Conservation (phyloP, 2,329 filamentous ascomycete species). For the Fusarium sp. region DNA sequence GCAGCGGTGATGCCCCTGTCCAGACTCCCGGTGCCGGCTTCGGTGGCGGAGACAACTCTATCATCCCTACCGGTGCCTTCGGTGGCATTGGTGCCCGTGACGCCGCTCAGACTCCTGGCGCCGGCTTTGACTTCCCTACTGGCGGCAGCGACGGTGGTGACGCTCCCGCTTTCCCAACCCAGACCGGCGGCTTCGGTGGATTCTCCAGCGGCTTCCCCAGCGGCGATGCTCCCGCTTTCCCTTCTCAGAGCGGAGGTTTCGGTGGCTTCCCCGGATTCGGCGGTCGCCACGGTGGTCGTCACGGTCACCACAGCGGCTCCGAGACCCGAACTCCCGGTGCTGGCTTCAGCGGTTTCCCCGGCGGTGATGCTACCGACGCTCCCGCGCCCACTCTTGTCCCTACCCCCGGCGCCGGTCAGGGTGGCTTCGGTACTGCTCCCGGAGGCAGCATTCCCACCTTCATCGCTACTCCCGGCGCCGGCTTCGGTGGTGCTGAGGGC, state of each 20-base stretch:
- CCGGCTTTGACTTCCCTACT: background rate
- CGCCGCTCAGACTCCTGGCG: slow-evolving; percentile 6
- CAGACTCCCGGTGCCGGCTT: slow-evolving; percentile 6
- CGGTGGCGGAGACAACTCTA: background rate
- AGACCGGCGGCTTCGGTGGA: background rate
- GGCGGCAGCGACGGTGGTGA: background rate
- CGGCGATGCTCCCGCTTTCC: slow-evolving; percentile 2
- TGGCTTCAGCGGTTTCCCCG: background rate
- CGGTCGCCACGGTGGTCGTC: background rate
- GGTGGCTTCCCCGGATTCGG: slow-evolving; percentile 8
- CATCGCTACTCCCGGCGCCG: slow-evolving; percentile 15
- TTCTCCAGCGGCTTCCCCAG: background rate
- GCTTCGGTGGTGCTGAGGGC: background rate
- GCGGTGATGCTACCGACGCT: background rate
- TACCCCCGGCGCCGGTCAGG: slow-evolving; percentile 18
- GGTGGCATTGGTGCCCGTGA: background rate
- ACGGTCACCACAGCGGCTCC: background rate
- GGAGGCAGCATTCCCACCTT: background rate
- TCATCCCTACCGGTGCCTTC: background rate
- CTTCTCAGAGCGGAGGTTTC: slow-evolving; percentile 8
- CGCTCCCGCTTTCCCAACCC: background rate
- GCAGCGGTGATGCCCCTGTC: background rate
- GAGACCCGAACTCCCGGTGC: slow-evolving; percentile 2
- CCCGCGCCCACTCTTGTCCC: slow-evolving; percentile 24
- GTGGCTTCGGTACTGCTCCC: background rate